Evolutionary conservation across 2,329 filamentous ascomycete genomes (phyloP).

Genomic region (Xylaria sp.): DNA sequence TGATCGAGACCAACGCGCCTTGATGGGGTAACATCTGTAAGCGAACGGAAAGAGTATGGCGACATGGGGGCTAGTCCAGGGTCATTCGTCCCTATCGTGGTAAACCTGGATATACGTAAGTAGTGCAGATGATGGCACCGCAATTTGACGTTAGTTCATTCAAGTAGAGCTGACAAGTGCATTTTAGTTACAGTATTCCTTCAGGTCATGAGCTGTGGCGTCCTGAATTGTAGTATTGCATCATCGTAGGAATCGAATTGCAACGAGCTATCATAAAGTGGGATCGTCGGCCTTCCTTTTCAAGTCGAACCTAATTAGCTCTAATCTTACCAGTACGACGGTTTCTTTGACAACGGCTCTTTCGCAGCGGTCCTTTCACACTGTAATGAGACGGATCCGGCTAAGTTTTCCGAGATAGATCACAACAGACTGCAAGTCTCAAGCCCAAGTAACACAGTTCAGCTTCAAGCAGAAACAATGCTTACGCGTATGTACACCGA

Average conservation of each 20-base stretch:
- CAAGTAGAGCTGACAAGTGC: constrained; percentile 1
- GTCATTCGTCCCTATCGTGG: constrained; percentile 17
- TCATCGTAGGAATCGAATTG: constrained; percentile 29
- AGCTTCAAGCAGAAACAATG: not conserved
- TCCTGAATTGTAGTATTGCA: constrained; percentile 28
- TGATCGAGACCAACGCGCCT: constrained; percentile 6
- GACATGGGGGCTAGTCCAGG: constrained; percentile 32
- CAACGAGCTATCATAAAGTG: constrained; percentile 26
- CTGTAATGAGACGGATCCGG: constrained; percentile 16
- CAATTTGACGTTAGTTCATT: constrained; percentile 7
- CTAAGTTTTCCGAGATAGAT: not conserved
- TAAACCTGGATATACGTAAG: not conserved
- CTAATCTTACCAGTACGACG: constrained; percentile 7
- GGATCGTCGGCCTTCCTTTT: constrained; percentile 34
- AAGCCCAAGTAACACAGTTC: not conserved
- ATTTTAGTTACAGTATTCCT: constrained; percentile 15
- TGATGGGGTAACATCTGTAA: constrained; percentile 20
- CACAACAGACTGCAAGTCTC: not conserved
- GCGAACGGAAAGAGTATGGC: constrained; percentile 11
- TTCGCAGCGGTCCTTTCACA: constrained; percentile 13
- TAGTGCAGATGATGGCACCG: not conserved
- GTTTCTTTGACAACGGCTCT: constrained; percentile 2
- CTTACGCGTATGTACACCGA: not conserved
- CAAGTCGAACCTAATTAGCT: not conserved
- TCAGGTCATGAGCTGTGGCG: constrained; percentile 1